Percentiles rank a stretch among this genome's conserved stretches.
Conservation (phyloP, 164 flowering plant genomes). For the Nymphaea thermarum region DNA sequence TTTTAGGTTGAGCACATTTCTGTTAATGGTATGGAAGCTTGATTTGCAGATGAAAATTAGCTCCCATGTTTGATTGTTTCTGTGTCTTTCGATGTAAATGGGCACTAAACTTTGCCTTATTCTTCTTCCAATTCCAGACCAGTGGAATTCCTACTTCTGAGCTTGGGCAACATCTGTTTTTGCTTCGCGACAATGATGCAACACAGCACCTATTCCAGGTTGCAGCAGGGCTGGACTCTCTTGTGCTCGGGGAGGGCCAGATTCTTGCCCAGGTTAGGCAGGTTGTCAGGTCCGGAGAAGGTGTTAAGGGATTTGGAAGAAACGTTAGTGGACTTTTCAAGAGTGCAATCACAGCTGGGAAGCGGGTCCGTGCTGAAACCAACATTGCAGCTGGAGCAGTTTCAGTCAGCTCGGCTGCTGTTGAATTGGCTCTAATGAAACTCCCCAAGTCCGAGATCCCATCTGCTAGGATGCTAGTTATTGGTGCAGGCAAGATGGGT, state of each 20-base stretch:
- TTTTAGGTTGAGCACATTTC: not conserved
- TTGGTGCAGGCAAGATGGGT: conserved; percentile 99
- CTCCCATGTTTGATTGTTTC: not conserved
- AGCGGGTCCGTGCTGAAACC: conserved; percentile 84
- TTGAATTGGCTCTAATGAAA: conserved; percentile 80
- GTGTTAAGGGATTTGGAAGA: conserved; percentile 80
- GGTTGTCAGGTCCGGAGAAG: conserved; percentile 85
- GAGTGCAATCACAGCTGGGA: conserved; percentile 88
- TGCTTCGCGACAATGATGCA: conserved; percentile 76
- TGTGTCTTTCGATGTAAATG: not conserved
- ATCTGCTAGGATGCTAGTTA: conserved; percentile 64
- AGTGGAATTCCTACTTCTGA: conserved; percentile 86
- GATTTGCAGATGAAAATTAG: not conserved
- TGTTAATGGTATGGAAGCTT: not conserved
- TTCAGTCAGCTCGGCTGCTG: conserved; percentile 98
- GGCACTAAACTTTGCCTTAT: not conserved
- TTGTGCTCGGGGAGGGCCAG: conserved; percentile 94
- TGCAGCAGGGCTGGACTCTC: conserved; percentile 93
- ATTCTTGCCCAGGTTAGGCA: conserved; percentile 96
- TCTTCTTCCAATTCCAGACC: conserved; percentile 42
- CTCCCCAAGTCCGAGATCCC: conserved; percentile 58
- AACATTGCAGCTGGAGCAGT: conserved; percentile 93
- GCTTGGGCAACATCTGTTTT: conserved; percentile 70
- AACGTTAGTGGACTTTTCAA: conserved; percentile 86
- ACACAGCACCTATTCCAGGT: conserved; percentile 92